These are phyloP conservation scores for Wallacemonas sp. DNA, from an alignment of 208 protist species.

Conservation along the genomic window DNA sequence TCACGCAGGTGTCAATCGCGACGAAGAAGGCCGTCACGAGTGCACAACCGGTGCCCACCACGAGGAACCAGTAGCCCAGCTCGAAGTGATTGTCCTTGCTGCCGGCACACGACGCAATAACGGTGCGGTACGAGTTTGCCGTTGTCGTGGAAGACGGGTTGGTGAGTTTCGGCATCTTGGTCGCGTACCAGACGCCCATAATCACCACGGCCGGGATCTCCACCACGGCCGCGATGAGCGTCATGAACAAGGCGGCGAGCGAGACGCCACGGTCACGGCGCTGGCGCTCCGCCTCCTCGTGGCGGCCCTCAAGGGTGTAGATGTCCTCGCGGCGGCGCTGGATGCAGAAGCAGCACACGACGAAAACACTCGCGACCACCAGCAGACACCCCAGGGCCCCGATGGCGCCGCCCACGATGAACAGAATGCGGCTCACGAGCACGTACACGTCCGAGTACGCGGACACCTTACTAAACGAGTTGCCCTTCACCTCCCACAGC, in stretches of 20 bases:
- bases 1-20: conserved; percentile 4
- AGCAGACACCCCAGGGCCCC: background rate
- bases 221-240: background rate
- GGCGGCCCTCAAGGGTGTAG: conserved; percentile 2
- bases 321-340: conserved; percentile 15
- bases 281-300: conserved; percentile 14
- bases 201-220: conserved; percentile 16
- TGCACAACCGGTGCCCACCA: conserved; percentile 11
- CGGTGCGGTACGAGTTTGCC: background rate
- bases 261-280: conserved; percentile 4
- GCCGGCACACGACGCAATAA: background rate
- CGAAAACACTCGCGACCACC: conserved; percentile 9
- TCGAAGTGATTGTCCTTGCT: conserved; percentile 5
- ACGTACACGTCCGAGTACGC: conserved; percentile 5
- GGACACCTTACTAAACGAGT: background rate
- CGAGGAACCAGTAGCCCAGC: conserved; percentile 18
- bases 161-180: conserved; percentile 2
- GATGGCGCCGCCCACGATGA: conserved; percentile 2
- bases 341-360: conserved; percentile 12
- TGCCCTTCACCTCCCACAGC: conserved; percentile 12
- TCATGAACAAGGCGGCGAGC: conserved; percentile 9
- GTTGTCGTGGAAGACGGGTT: background rate
- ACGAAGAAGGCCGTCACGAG: conserved; percentile 8
- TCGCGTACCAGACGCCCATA: conserved; percentile 13
- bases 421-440: conserved; percentile 3